These are phyloP conservation scores for Annona squamosa DNA, from an alignment of 164 flowering plant genomes.

Conservation along the genomic window DNA sequence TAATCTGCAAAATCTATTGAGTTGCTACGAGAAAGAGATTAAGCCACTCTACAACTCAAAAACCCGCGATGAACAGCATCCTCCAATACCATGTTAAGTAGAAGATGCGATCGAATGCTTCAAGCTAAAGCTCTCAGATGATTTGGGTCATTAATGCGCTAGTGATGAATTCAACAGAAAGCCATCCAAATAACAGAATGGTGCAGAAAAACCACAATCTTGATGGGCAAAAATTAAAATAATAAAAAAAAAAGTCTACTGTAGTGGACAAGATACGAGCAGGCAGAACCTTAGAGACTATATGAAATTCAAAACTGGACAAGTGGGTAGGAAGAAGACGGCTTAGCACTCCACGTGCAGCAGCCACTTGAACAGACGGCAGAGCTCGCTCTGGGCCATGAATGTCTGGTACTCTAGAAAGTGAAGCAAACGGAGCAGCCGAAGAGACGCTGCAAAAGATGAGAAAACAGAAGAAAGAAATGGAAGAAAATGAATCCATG, in stretches of 20 bases:
- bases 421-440: not conserved
- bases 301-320: conserved; percentile 47
- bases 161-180: no score
- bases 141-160: no score
- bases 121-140: no score
- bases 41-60: no score
- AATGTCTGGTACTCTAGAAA: conserved; percentile 41
- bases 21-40: no score
- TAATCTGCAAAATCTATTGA: no score
- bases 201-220: no score
- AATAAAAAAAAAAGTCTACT: not conserved
- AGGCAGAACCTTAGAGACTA: conserved; percentile 41
- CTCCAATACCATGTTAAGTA: no score
- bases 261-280: not conserved
- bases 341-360: conserved; percentile 41
- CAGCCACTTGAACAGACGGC: conserved; percentile 42
- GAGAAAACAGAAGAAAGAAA: conserved; percentile 7
- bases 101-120: no score
- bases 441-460: conserved; percentile 38
- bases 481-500: not conserved
- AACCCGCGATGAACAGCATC: no score
- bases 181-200: no score
- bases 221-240: no score
- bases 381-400: conserved; percentile 57
- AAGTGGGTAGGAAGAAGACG: conserved; percentile 59